These are phyloP conservation scores for Botrytis squamosa DNA, from an alignment of 2,329 filamentous ascomycete species.

Conservation along the genomic window DNA sequence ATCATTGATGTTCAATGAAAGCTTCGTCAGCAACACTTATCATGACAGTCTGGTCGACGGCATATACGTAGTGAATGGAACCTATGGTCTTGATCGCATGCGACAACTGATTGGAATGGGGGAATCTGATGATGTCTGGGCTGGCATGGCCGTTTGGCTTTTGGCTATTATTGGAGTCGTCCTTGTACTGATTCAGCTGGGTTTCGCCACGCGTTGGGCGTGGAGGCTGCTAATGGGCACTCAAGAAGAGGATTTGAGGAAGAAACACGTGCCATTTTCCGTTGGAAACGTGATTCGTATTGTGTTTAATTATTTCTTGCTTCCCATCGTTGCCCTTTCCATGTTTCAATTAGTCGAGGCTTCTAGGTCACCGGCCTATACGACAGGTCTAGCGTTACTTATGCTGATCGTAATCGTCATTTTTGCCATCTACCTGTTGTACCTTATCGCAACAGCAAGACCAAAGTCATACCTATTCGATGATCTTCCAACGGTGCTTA, in stretches of 20 bases:
- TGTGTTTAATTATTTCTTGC: slow-evolving; percentile 86
- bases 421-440: slow-evolving; percentile 76
- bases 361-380: slow-evolving; percentile 62
- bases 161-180: slow-evolving; percentile 70
- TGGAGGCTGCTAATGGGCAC: slow-evolving; percentile 69
- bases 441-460: slow-evolving; percentile 74
- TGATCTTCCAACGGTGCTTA: slow-evolving; percentile 81
- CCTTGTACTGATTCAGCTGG: slow-evolving; percentile 69
- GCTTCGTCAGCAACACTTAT: slow-evolving; percentile 69
- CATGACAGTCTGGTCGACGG: slow-evolving; percentile 74
- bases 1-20: slow-evolving; percentile 87
- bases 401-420: slow-evolving; percentile 70
- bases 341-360: slow-evolving; percentile 88
- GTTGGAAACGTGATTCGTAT: slow-evolving; percentile 77
- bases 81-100: slow-evolving; percentile 75
- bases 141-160: slow-evolving; percentile 90
- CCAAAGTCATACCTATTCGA: slow-evolving; percentile 89
- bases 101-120: slow-evolving; percentile 82
- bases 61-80: slow-evolving; percentile 77
- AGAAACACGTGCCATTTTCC: slow-evolving; percentile 89
- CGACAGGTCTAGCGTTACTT: slow-evolving; percentile 72
- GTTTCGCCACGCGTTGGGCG: slow-evolving; percentile 74
- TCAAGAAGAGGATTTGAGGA: slow-evolving; percentile 80
- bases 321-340: slow-evolving; percentile 83
- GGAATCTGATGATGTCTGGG: slow-evolving; percentile 78